Conservation (phyloP, 805 yeast species). For the Saturnispora kantuleensis region DNA sequence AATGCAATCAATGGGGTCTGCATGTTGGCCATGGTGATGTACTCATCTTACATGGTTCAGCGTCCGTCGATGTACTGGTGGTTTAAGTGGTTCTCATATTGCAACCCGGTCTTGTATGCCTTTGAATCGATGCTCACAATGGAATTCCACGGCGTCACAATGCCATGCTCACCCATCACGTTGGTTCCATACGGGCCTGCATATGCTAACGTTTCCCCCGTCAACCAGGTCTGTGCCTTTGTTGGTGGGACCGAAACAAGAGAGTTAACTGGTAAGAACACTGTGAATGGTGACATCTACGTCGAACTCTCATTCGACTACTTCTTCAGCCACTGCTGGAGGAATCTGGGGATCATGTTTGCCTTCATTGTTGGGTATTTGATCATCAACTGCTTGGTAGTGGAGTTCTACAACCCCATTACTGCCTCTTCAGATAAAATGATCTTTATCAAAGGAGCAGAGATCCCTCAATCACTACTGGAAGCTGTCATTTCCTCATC, state of each 20-base stretch:
- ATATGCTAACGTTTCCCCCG: constrained; percentile 33
- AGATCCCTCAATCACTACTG: constrained; percentile 19
- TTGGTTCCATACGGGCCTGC: constrained; percentile 47
- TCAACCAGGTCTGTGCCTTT: constrained; percentile 40
- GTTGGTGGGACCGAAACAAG: constrained; percentile 35
- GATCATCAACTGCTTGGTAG: constrained; percentile 19
- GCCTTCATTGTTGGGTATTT: constrained; percentile 35
- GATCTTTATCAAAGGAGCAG: constrained; percentile 22
- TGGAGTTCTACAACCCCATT: constrained; percentile 25
- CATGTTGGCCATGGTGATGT: constrained; percentile 41
- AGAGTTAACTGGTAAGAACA: constrained; percentile 18
- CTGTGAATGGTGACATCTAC: constrained; percentile 45
- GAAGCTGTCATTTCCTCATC: constrained; percentile 22
- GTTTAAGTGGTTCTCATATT: constrained; percentile 48
- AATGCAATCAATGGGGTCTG: constrained; percentile 50
- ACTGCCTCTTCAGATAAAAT: constrained; percentile 27
- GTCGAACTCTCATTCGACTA: constrained; percentile 38
- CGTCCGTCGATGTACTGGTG: constrained; percentile 49
- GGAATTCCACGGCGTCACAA: constrained; percentile 45
- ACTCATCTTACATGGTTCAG: constrained; percentile 61
- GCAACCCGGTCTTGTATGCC: constrained; percentile 39
- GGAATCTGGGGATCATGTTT: constrained; percentile 55
- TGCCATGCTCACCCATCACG: constrained; percentile 34
- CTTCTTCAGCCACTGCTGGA: constrained; percentile 57
- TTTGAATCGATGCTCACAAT: constrained; percentile 47